These are phyloP conservation scores for Suillus alpinus DNA, from an alignment of 768 basidiomycete genomes.

Conservation along the genomic window DNA sequence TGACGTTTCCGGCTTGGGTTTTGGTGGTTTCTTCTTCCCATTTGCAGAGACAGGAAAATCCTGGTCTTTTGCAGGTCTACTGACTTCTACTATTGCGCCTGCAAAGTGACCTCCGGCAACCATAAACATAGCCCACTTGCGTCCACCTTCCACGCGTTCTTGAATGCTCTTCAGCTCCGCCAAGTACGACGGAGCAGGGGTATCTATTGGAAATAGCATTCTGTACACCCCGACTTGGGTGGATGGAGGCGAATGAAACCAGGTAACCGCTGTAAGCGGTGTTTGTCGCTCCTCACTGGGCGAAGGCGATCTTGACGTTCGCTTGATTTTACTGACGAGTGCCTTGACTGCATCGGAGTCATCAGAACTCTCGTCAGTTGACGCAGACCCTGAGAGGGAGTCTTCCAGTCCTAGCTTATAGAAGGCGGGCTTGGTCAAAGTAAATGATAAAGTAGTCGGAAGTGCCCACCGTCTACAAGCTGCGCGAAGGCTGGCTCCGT, in stretches of 20 bases:
- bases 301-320: constrained; percentile 43
- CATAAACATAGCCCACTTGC: constrained; percentile 95
- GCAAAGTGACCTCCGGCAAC: constrained; percentile 98
- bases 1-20: constrained; percentile 74
- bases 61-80: constrained; percentile 47
- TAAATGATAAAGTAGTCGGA: no score
- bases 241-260: constrained; percentile 86
- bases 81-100: constrained; percentile 79
- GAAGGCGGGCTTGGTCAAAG: neutral
- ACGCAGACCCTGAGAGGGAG: constrained; percentile 90
- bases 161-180: constrained; percentile 68
- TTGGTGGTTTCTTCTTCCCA: constrained; percentile 55
- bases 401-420: constrained; percentile 62
- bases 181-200: constrained; percentile 47
- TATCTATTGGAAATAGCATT: constrained; percentile 57
- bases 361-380: constrained; percentile 55
- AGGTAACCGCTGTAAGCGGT: constrained; percentile 70
- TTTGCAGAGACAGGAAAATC: constrained; percentile 34
- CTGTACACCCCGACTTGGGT: constrained; percentile 92
- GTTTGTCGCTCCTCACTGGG: constrained; percentile 39
- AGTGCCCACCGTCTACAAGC: constrained; percentile 72
- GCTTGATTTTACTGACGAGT: constrained; percentile 62
- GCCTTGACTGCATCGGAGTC: constrained; percentile 66
- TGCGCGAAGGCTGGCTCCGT: constrained; percentile 70
- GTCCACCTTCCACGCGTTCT: constrained; percentile 45